These are phyloP conservation scores for Lentinula novae-zelandiae DNA, from an alignment of 1,284 basidiomycete species.

Conservation along the genomic window DNA sequence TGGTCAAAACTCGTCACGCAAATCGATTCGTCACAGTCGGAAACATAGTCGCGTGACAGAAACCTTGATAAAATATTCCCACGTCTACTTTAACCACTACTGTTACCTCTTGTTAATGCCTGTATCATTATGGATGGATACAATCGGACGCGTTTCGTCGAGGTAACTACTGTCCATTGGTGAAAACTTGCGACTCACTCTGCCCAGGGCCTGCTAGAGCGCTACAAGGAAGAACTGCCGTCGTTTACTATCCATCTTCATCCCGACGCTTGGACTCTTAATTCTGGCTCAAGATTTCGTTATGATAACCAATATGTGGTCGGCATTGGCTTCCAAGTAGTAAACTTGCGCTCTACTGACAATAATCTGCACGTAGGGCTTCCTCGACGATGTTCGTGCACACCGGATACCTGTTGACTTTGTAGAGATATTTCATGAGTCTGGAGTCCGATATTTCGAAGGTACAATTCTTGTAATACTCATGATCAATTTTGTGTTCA, in stretches of 20 bases:
- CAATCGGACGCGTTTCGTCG: constrained; percentile 61
- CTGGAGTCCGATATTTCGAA: constrained; percentile 73
- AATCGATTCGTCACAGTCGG: background rate
- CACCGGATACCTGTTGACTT: constrained; percentile 80
- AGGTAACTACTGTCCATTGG: constrained; percentile 19
- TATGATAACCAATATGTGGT: constrained; percentile 71
- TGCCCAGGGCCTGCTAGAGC: constrained; percentile 50
- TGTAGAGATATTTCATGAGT: constrained; percentile 68
- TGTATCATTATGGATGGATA: constrained; percentile 53
- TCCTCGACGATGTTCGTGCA: constrained; percentile 75
- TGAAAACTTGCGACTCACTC: background rate
- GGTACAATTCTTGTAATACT: constrained; percentile 35
- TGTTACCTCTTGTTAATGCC: constrained; percentile 1
- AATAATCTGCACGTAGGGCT: constrained; percentile 39
- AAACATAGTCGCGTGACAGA: background rate
- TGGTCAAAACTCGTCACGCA: background rate
- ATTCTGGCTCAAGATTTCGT: constrained; percentile 71
- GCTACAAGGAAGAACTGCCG: constrained; percentile 50
- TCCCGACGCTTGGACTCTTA: constrained; percentile 74
- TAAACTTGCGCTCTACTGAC: constrained; percentile 16
- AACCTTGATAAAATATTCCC: background rate
- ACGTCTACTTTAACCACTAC: background rate
- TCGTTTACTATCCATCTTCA: constrained; percentile 76
- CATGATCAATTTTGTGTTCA: background rate
- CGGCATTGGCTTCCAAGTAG: constrained; percentile 17